Percentiles rank a stretch among this genome's conserved stretches.
Evolutionary conservation across 805 yeast species (phyloP).

Genomic region (Ogataea haglerorum): DNA sequence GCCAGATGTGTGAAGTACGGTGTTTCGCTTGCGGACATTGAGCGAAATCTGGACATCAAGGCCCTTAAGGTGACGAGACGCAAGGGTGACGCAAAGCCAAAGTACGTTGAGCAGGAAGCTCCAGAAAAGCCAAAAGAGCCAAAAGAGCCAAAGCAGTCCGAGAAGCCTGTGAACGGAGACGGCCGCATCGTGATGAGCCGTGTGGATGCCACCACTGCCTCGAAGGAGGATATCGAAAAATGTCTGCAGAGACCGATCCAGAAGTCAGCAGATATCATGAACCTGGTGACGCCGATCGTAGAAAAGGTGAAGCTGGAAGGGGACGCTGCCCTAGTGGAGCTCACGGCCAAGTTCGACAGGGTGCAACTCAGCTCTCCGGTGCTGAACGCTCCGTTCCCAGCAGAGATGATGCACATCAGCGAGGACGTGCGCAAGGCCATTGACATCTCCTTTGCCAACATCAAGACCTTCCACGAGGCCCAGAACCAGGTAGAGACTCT

Average conservation of each 20-base stretch:
- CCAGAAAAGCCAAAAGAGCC: no score
- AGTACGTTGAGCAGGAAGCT: slow-evolving; percentile 45
- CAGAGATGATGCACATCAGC: slow-evolving; percentile 65
- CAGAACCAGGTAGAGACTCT: slow-evolving; percentile 74
- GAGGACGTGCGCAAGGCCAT: slow-evolving; percentile 79
- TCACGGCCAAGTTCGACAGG: slow-evolving; percentile 87
- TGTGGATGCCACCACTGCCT: slow-evolving; percentile 39
- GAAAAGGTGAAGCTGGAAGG: slow-evolving; percentile 74
- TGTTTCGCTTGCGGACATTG: slow-evolving; percentile 77
- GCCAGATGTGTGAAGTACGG: slow-evolving; percentile 63
- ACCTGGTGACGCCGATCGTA: slow-evolving; percentile 85
- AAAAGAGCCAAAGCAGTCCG: not conserved
- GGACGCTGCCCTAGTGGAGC: slow-evolving; percentile 83
- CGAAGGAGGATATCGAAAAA: slow-evolving; percentile 45
- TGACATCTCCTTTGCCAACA: slow-evolving; percentile 85
- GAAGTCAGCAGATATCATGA: slow-evolving; percentile 88
- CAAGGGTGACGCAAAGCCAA: slow-evolving; percentile 92
- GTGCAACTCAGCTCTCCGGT: slow-evolving; percentile 72
- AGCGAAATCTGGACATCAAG: slow-evolving; percentile 78
- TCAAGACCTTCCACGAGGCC: slow-evolving; percentile 89
- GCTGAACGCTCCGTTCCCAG: slow-evolving; percentile 82
- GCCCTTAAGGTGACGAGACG: slow-evolving; percentile 85
- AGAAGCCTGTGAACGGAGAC: slow-evolving; percentile 26
- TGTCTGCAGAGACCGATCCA: slow-evolving; percentile 94
- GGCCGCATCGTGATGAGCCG: slow-evolving; percentile 50